phyloP scores from a whole-genome alignment of 2,329 filamentous ascomycete species.

The Epichloe festucae region DNA sequence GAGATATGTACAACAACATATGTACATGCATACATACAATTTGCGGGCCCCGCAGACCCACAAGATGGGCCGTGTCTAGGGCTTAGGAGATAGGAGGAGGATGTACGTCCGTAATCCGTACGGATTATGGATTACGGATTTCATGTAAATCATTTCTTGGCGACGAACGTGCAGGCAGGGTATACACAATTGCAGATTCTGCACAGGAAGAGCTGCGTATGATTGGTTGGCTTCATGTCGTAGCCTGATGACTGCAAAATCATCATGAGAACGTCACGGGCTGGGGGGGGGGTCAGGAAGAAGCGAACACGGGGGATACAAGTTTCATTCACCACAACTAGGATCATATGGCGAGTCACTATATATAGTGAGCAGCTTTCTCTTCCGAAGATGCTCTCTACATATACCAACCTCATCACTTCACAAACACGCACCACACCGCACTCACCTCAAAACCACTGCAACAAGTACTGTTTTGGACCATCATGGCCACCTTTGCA shows the following conservation, averaged over 20 bases:
- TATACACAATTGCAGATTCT: neutral
- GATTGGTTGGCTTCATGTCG: neutral
- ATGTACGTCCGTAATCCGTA: too few relatives aligned
- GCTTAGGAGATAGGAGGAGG: too few relatives aligned
- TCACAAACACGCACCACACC: neutral
- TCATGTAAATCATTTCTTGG: neutral
- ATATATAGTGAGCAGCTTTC: constrained; percentile 1
- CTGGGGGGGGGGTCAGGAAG: neutral
- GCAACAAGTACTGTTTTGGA: neutral
- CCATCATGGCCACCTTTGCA: constrained; percentile 3
- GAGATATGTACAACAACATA: too few relatives aligned
- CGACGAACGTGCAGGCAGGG: neutral
- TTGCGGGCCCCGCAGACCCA: too few relatives aligned
- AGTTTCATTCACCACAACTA: neutral
- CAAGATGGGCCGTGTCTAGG: too few relatives aligned
- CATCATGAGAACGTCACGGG: neutral
- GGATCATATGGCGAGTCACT: neutral
- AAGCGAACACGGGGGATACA: neutral
- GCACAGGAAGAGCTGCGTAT: neutral
- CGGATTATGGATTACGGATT: too few relatives aligned
- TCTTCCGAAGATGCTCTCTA: neutral
- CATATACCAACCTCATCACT: neutral
- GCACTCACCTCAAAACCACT: neutral
- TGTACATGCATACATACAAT: too few relatives aligned
- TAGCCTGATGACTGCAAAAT: neutral